phyloP scores from a whole-genome alignment of 495 filamentous ascomycete species.

The Chlorociboria aeruginascens region DNA sequence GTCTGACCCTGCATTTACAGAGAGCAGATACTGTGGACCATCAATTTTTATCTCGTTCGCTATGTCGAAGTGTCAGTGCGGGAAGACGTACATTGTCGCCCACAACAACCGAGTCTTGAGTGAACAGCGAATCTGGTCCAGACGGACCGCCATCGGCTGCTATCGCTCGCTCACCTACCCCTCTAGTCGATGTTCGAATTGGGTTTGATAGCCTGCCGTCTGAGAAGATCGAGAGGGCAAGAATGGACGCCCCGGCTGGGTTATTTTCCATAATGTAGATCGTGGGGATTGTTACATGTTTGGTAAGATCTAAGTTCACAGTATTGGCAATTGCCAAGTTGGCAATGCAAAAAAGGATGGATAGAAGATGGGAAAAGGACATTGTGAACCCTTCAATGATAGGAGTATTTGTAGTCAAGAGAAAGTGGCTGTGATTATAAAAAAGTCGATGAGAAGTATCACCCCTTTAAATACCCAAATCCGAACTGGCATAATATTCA shows the following conservation, averaged over 20 bases:
- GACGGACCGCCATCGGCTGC: background rate
- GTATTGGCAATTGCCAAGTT: no score
- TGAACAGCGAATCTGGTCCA: constrained; percentile 18
- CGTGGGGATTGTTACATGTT: no score
- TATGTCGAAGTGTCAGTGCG: background rate
- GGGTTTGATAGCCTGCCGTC: constrained; percentile 21
- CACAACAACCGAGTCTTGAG: constrained; percentile 21
- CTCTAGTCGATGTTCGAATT: constrained; percentile 19
- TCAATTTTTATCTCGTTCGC: background rate
- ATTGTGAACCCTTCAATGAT: no score
- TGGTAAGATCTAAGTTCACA: no score
- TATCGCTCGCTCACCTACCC: constrained; percentile 15
- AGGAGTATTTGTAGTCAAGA: no score
- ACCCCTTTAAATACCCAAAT: no score
- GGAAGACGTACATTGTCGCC: constrained; percentile 9
- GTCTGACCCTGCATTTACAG: constrained; percentile 22
- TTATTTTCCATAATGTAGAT: constrained; percentile 23
- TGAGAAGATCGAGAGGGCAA: constrained; percentile 15
- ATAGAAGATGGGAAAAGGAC: no score
- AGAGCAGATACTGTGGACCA: constrained; percentile 19
- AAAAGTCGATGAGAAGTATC: no score
- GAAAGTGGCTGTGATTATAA: no score
- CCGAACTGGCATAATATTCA: no score
- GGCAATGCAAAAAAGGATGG: no score
- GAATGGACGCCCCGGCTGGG: constrained; percentile 19